Evolutionary conservation across 257 asterid genomes (phyloP), one percentile per base, ranked within the genome.

Genomic region (Fraxinus pennsylvanica): DNA sequence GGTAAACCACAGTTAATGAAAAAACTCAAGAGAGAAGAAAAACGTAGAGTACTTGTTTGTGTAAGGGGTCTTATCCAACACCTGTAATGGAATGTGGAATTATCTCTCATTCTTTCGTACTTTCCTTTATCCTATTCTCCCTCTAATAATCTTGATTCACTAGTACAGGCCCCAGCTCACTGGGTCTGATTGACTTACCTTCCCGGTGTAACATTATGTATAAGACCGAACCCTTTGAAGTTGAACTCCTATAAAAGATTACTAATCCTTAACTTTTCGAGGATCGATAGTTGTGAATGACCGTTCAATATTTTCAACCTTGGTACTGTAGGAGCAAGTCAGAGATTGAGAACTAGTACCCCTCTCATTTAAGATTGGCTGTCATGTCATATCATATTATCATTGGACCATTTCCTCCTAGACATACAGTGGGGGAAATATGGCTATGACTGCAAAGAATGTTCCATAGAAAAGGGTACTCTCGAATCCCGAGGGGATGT

Each of bases 71-170:
- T 47, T n/a, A 57, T n/a, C 66, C 66, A 57, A n/a, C 12, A 57
- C 66, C n/a, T n/a, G 3, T n/a, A 57, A 57, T 17, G 2, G 66
- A 57, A 22, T 57, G 1, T 39, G 4, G 12, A n/a, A n/a, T 19
- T 52, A 17, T 15, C 27, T n/a, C 29, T 1, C 27, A n/a, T 57
- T 57, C n/a, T n/a, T 57, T 57, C 66, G 1, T 57, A 57, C 8
- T 57, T 57, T 57, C 66, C 66, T 57, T 57, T 57, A 7, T n/a
- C 12, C 66, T 57, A 57, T 57, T 57, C 66, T n/a, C 66, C 66
- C 27, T n/a, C 1, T 57, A 57, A 9, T 19, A 57, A n/a, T n/a
- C 27, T 57, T 12, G 1, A 5, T 57, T 57, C 22, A 19, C 29
- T n/a, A 14, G 21, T 15, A 47, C 15, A 3, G 52, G 17, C 17